phyloP scores from a whole-genome alignment of 306 rosid genomes.

The Cucurbita argyrosperma region DNA sequence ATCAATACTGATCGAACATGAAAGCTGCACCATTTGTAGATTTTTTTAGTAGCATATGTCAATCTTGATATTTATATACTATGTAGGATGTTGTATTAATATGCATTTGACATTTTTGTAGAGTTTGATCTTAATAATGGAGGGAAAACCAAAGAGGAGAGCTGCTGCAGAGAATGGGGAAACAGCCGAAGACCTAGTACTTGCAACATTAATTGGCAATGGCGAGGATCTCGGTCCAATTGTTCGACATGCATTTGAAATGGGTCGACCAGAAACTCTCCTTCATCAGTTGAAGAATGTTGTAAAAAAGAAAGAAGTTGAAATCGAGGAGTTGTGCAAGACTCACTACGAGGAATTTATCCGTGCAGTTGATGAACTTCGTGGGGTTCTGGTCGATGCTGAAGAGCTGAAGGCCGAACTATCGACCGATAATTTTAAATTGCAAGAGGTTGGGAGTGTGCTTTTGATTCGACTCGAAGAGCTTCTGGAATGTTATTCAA shows the following conservation, averaged over 20 bases:
- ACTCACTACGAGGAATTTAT: conserved; percentile 95
- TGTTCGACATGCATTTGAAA: conserved; percentile 86
- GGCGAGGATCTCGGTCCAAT: conserved; percentile 83
- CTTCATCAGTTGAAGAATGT: conserved; percentile 67
- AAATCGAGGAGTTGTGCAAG: conserved; percentile 94
- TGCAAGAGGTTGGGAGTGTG: conserved; percentile 76
- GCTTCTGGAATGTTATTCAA: conserved; percentile 68
- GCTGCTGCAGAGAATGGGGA: conserved; percentile 48
- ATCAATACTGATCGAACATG: background rate
- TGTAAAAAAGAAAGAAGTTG: conserved; percentile 75
- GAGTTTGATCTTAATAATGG: conserved; percentile 31
- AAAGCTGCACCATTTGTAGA: background rate
- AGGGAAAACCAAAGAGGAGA: conserved; percentile 43
- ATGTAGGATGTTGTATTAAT: background rate
- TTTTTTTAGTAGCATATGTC: background rate
- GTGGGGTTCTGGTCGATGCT: conserved; percentile 84
- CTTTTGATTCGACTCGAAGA: conserved; percentile 78
- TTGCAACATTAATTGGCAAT: conserved; percentile 66
- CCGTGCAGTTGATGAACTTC: conserved; percentile 89
- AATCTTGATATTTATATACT: background rate
- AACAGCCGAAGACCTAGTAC: conserved; percentile 68
- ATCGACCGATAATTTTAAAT: conserved; percentile 68
- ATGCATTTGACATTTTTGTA: background rate
- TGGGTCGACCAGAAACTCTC: conserved; percentile 67
- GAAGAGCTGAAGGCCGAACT: conserved; percentile 91